Percentiles rank a stretch among this genome's conserved stretches.
Evolutionary conservation across 192 early-diverging fungal species (phyloP).

Genomic region (Backusella tuberculispora): DNA sequence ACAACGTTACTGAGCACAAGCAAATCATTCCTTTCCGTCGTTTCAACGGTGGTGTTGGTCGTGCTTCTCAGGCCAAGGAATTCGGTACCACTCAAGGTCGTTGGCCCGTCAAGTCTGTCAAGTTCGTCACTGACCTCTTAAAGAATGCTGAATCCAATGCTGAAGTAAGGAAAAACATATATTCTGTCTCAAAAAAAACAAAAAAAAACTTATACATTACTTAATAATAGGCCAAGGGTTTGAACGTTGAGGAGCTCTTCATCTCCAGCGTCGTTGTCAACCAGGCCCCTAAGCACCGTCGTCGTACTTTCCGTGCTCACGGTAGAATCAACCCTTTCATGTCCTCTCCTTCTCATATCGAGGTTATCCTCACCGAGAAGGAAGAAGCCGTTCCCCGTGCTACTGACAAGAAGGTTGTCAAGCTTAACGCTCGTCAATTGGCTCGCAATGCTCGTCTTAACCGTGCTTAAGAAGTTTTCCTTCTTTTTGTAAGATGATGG

Average conservation of each 20-base stretch:
- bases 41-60: slow-evolving; percentile 94
- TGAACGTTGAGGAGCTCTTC: slow-evolving; percentile 83
- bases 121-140: slow-evolving; percentile 89
- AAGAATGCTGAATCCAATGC: slow-evolving; percentile 97
- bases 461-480: slow-evolving; percentile 34
- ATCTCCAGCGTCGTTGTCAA: slow-evolving; percentile 96
- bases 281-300: slow-evolving; percentile 93
- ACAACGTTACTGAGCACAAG: slow-evolving; percentile 94
- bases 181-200: background rate
- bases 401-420: slow-evolving; percentile 59
- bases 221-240: slow-evolving; percentile 73
- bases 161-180: slow-evolving; percentile 55
- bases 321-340: slow-evolving; percentile 92
- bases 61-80: slow-evolving; percentile 92
- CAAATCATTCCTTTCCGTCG: slow-evolving; percentile 94
- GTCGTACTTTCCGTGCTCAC: slow-evolving; percentile 96
- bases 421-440: slow-evolving; percentile 54
- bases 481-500: background rate
- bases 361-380: slow-evolving; percentile 89
- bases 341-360: slow-evolving; percentile 92
- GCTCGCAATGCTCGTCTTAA: slow-evolving; percentile 53
- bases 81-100: slow-evolving; percentile 85
- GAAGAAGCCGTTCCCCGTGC: slow-evolving; percentile 75
- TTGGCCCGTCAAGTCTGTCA: slow-evolving; percentile 95
- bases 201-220: background rate